Percentiles rank a stretch among this genome's conserved stretches.
Conservation (phyloP, 2,329 filamentous ascomycete genomes). For the Rhynchosporium secalis region DNA sequence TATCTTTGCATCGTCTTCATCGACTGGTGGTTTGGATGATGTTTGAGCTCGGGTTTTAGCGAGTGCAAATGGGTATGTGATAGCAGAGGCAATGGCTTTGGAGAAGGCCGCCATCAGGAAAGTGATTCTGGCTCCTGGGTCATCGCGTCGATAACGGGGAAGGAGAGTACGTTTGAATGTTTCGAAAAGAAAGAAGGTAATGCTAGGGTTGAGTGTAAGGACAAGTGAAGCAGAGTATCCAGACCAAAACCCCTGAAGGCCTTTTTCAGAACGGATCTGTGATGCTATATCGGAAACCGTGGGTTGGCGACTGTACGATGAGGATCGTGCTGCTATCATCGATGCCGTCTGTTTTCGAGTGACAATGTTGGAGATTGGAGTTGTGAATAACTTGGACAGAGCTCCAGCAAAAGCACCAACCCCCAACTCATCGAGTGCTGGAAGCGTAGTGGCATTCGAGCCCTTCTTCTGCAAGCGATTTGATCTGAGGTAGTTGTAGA, state of each 20-base stretch:
- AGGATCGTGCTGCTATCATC: constrained; percentile 46
- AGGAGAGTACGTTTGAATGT: constrained; percentile 63
- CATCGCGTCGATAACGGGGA: constrained; percentile 50
- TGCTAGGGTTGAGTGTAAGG: constrained; percentile 79
- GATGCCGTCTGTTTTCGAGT: constrained; percentile 75
- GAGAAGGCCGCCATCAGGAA: constrained; percentile 73
- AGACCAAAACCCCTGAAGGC: constrained; percentile 78
- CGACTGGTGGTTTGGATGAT: constrained; percentile 43
- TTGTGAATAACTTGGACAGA: constrained; percentile 73
- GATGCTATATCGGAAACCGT: constrained; percentile 57
- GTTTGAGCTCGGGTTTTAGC: constrained; percentile 80
- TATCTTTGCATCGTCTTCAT: constrained; percentile 37
- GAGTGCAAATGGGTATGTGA: constrained; percentile 84
- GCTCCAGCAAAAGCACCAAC: constrained; percentile 75
- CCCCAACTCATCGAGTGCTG: constrained; percentile 69
- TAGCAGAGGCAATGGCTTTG: constrained; percentile 72
- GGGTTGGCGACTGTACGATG: constrained; percentile 25
- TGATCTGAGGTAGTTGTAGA: constrained; percentile 60
- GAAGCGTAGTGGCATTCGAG: constrained; percentile 46
- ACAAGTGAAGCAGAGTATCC: constrained; percentile 81
- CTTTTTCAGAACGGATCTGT: constrained; percentile 67
- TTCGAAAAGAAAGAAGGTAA: constrained; percentile 84
- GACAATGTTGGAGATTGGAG: constrained; percentile 79
- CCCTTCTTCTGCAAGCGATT: constrained; percentile 44
- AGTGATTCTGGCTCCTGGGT: constrained; percentile 54